Percentiles rank a stretch among this genome's conserved stretches.
Evolutionary conservation across 495 filamentous ascomycete species (phyloP).

Genomic region (Trichoderma virens): DNA sequence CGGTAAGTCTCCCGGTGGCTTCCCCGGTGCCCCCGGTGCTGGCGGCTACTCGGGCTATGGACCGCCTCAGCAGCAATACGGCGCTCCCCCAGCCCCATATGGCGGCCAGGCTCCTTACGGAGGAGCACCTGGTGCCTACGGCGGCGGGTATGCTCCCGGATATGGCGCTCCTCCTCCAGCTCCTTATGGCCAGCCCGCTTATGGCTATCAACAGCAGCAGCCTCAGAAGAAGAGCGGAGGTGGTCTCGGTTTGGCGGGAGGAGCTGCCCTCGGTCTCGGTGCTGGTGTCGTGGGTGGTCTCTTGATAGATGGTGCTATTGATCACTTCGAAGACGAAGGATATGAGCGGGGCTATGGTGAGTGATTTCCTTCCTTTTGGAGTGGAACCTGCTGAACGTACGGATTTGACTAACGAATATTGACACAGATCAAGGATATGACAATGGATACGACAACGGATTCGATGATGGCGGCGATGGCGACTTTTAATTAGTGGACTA

Average conservation of each 20-base stretch:
- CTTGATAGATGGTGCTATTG: constrained; percentile 56
- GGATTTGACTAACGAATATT: constrained; percentile 9
- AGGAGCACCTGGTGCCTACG: constrained; percentile 10
- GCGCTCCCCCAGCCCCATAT: constrained; percentile 11
- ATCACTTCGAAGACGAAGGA: constrained; percentile 42
- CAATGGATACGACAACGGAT: constrained; percentile 43
- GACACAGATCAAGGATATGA: constrained; percentile 34
- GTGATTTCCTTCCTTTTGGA: constrained; percentile 14
- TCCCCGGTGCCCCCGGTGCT: constrained; percentile 23
- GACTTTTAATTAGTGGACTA: neutral
- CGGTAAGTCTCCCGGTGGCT: neutral
- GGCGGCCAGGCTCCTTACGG: too few species aligned
- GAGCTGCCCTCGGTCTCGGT: constrained; percentile 67
- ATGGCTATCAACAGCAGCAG: constrained; percentile 24
- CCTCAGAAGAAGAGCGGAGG: constrained; percentile 27
- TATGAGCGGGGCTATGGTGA: constrained; percentile 39
- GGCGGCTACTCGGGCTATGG: constrained; percentile 23
- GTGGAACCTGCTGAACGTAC: too few species aligned
- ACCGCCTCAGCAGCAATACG: constrained; percentile 10
- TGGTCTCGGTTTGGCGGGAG: constrained; percentile 46
- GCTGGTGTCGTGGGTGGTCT: constrained; percentile 67
- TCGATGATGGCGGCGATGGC: constrained; percentile 14
- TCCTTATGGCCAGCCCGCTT: constrained; percentile 29
- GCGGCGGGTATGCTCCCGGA: constrained; percentile 3
- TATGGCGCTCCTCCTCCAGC: constrained; percentile 23